Percentiles rank a stretch among this genome's conserved stretches.
phyloP scores from a whole-genome alignment of 225 moss, liverwort and hornwort species.

The Neckera pumila region DNA sequence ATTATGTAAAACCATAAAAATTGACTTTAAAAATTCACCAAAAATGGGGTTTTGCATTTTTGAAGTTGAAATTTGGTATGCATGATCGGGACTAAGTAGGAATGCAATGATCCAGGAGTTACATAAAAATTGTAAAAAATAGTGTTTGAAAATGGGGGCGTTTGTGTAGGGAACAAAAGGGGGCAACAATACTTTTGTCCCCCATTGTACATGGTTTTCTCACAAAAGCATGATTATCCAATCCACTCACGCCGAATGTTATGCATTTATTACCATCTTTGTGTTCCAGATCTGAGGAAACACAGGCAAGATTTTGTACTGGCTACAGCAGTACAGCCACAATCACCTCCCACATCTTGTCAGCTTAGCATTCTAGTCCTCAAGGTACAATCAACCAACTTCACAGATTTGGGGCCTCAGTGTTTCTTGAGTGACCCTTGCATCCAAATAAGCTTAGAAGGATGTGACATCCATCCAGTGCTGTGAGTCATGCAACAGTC shows the following conservation, averaged over 20 bases:
- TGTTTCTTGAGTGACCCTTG: not conserved
- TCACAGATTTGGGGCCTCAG: not conserved
- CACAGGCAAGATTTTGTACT: not conserved
- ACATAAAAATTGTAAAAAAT: too few species aligned
- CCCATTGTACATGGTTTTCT: not conserved
- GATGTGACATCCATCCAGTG: not conserved
- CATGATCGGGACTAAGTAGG: too few species aligned
- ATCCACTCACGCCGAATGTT: not conserved
- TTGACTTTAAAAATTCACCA: too few species aligned
- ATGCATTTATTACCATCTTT: not conserved
- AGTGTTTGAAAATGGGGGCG: too few species aligned
- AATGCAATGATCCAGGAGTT: too few species aligned
- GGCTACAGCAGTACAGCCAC: not conserved
- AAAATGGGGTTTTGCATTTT: too few species aligned
- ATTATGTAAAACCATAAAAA: too few species aligned
- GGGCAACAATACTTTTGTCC: too few species aligned
- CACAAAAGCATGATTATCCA: not conserved
- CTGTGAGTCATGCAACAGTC: not conserved
- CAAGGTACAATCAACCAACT: not conserved
- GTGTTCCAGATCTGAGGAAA: not conserved
- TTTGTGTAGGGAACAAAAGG: too few species aligned
- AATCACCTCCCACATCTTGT: not conserved
- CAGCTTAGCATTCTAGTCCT: not conserved
- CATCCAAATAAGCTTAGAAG: not conserved
- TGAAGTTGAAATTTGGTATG: too few species aligned